These are phyloP conservation scores for Solanum hybrid DNA, from an alignment of 305 asterid genomes.

Conservation along the genomic window DNA sequence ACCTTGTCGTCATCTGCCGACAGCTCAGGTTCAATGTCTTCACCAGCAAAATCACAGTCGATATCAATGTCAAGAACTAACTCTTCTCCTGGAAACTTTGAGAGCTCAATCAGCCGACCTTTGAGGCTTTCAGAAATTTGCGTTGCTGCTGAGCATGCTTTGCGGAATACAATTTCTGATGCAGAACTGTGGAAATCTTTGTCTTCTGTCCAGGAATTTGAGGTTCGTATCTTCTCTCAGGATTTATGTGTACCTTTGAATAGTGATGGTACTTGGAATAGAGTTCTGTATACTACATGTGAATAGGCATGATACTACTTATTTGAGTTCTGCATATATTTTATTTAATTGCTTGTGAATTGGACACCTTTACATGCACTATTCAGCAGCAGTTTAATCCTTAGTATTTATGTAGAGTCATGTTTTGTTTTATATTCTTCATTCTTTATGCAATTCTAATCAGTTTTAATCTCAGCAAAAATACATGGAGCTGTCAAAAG, in stretches of 20 bases:
- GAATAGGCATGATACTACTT: neutral
- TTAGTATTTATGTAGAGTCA: neutral
- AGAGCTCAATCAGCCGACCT: slow-evolving; percentile 73
- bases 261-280: neutral
- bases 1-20: slow-evolving; percentile 31
- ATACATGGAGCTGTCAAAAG: slow-evolving; percentile 84
- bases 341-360: neutral
- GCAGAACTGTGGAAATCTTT: slow-evolving; percentile 55
- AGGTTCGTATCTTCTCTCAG: slow-evolving; percentile 41
- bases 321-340: neutral
- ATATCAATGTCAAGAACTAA: slow-evolving; percentile 70
- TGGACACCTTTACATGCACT: neutral
- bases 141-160: slow-evolving; percentile 96
- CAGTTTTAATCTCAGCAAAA: slow-evolving; percentile 48
- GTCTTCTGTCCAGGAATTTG: slow-evolving; percentile 75
- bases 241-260: neutral
- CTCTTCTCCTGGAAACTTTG: slow-evolving; percentile 84
- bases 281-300: neutral
- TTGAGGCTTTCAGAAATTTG: slow-evolving; percentile 94
- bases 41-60: slow-evolving; percentile 34
- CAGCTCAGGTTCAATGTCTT: slow-evolving; percentile 59
- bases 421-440: slow-evolving; percentile 1
- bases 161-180: slow-evolving; percentile 66
- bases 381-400: neutral
- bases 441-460: slow-evolving; percentile 1